Evolutionary conservation across 805 yeast genomes (phyloP), one percentile per base, ranked within the genome.

Genomic region (Yarrowia osloensis): DNA sequence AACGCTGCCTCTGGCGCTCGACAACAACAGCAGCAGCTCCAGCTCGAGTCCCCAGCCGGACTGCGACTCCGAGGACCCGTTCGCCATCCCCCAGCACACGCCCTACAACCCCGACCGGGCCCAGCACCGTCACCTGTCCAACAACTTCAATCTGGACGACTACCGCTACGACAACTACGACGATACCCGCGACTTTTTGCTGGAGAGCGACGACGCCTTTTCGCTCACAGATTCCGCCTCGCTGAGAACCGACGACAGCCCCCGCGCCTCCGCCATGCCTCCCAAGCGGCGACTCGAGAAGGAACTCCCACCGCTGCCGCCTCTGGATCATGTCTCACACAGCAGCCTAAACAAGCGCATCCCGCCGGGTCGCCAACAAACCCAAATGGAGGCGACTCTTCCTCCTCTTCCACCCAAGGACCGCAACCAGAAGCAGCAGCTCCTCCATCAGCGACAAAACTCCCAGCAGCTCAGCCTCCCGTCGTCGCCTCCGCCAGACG

Each of bases 121-220:
- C 44, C 61, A 54, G 29, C 61, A 54, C 13, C 61, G 61, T 17
- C 61, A 54, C 9, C 61, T 54, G 61, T 54, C 61, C 15, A 42
- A 54, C 61, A 54, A 54, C 61, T 54, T 54, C 44, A 35, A 37
- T 9, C 61, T 54, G 61, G 61, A 54, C 61, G 61, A 54, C 61
- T 54, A 54, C 44, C 12, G 61, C 2, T 54, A 54, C 61, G 61
- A 54, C 61, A 54, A 54, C 44, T 54, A 54, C 61, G 61, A 54
- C 61, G 61, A 54, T 15, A 54, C 61, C 44, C 61, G 61, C 22
- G 61, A 54, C 22, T 54, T 54, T 26, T 44, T 17, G n/a, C 28
- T 52, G 19, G 59, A 52, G 4, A 33, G 44, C 61, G 61, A 35
- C 42, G 61, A 52, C 55, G 15, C 28, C 24, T 54, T 54, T n/a